Conservation (phyloP, 2,329 filamentous ascomycete species). For the Akanthomyces uredinophilus region DNA sequence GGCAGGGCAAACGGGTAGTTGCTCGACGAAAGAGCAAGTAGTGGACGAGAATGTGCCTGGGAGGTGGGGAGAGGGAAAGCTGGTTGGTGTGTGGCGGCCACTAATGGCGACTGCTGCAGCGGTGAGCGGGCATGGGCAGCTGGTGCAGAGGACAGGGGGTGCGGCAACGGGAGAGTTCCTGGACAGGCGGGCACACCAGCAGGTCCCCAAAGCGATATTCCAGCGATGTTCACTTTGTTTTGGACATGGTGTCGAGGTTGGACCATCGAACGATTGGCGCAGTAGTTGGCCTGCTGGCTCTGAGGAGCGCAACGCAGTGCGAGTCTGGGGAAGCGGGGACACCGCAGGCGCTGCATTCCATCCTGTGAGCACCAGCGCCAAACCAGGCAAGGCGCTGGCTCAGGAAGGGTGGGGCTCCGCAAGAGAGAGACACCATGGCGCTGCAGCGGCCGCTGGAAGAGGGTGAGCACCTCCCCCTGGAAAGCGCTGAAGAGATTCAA, state of each 20-base stretch:
- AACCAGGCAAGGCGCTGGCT: conserved; percentile 12
- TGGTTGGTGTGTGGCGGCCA: background rate
- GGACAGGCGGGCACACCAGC: too few relatives aligned
- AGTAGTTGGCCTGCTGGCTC: background rate
- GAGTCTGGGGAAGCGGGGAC: conserved; percentile 15
- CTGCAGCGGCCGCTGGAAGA: conserved; percentile 3
- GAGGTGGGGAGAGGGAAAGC: background rate
- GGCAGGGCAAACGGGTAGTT: background rate
- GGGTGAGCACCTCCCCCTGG: background rate
- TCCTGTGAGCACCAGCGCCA: conserved; percentile 8
- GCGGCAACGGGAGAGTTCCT: background rate
- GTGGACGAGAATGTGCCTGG: background rate
- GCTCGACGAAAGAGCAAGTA: background rate
- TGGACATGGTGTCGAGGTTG: too few relatives aligned
- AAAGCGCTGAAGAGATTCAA: background rate
- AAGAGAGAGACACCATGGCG: background rate
- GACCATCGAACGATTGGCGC: background rate
- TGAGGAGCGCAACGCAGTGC: background rate
- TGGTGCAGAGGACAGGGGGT: background rate
- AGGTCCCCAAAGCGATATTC: too few relatives aligned
- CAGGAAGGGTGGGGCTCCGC: conserved; percentile 1
- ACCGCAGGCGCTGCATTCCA: conserved; percentile 1
- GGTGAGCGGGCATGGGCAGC: background rate
- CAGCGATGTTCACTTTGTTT: too few relatives aligned
- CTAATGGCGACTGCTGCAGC: background rate